Evolutionary conservation across 495 filamentous ascomycete genomes (phyloP), one percentile per base, ranked within the genome.

Genomic region (Xylaria telfairii): DNA sequence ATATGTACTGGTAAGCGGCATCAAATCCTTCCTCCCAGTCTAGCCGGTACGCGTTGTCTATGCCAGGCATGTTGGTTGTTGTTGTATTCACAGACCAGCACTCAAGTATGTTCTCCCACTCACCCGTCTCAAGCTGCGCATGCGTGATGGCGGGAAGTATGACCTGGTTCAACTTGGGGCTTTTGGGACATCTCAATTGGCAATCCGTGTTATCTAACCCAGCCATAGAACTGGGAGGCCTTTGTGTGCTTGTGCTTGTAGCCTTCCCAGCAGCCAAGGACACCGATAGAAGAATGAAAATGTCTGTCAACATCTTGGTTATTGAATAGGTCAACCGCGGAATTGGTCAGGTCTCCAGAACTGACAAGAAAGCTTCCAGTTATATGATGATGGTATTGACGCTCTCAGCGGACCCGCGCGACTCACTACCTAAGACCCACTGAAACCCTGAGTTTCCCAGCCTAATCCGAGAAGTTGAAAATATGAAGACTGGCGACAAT

Each of bases 371-470:
- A 34, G 32, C 32, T 17, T 37, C 30, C 6, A 21, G 17, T 37
- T 59, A 59, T 59, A 59, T 54, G 51, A n/a, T n/a, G n/a, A n/a
- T n/a, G n/a, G n/a, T n/a, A n/a, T n/a, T n/a, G n/a, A n/a, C n/a
- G n/a, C n/a, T n/a, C n/a, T n/a, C 17, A 10, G n/a, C 21, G 37
- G 59, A 41, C 56, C 59, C 34, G 21, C 56, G 32, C 10, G 4
- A 13, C 4, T 13, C 21, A 28, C 28, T 32, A 13, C n/a, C n/a
- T n/a, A n/a, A n/a, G 59, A 42, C 34, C 37, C 59, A 28, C 59
- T 17, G 37, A 62, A 62, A 42, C 59, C 37, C 59, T 10, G 59
- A 62, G 59, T 62, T 62, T 59, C 17, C n/a, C n/a, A n/a, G n/a
- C n/a, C n/a, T n/a, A n/a, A n/a, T n/a, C n/a, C n/a, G n/a, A n/a